These are phyloP conservation scores for Suillus luteus DNA, from an alignment of 768 basidiomycete genomes.

Conservation along the genomic window DNA sequence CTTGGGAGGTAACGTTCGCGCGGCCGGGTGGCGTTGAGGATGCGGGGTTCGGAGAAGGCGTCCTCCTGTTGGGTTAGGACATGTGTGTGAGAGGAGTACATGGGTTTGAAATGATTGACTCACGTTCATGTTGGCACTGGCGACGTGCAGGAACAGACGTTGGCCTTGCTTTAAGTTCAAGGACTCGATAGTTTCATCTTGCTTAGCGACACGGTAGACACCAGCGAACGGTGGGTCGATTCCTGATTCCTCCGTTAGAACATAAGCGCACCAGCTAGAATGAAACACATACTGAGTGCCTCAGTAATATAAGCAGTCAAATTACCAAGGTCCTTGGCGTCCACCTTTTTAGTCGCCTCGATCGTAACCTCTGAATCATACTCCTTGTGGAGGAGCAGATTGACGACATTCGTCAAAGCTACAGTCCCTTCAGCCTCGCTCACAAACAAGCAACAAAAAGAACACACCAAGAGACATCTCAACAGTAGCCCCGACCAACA, in stretches of 20 bases:
- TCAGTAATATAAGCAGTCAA: conserved; percentile 66
- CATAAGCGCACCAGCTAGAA: not conserved
- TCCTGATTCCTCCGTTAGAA: conserved; percentile 42
- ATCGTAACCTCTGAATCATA: conserved; percentile 41
- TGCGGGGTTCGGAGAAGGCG: conserved; percentile 51
- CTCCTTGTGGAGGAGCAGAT: conserved; percentile 61
- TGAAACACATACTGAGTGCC: conserved; percentile 59
- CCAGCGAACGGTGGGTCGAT: conserved; percentile 75
- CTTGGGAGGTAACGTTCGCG: conserved; percentile 48
- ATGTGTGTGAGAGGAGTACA: conserved; percentile 5
- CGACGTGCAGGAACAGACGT: conserved; percentile 64
- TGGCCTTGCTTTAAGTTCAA: conserved; percentile 48
- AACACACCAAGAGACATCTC: conserved; percentile 68
- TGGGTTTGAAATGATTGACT: conserved; percentile 26
- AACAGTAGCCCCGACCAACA: conserved; percentile 66
- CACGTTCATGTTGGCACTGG: conserved; percentile 58
- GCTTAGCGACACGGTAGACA: conserved; percentile 56
- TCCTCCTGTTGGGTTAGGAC: conserved; percentile 38
- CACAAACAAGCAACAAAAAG: not conserved
- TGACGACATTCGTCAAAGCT: conserved; percentile 69
- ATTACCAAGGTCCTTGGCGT: conserved; percentile 37
- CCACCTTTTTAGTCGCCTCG: conserved; percentile 29
- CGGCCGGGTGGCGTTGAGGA: conserved; percentile 48
- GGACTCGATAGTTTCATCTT: conserved; percentile 46
- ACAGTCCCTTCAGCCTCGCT: conserved; percentile 1